Percentiles rank a stretch among this genome's conserved stretches.
These are phyloP conservation scores for Crithidia mellificae DNA, from an alignment of 208 protist species.

Conservation along the genomic window DNA sequence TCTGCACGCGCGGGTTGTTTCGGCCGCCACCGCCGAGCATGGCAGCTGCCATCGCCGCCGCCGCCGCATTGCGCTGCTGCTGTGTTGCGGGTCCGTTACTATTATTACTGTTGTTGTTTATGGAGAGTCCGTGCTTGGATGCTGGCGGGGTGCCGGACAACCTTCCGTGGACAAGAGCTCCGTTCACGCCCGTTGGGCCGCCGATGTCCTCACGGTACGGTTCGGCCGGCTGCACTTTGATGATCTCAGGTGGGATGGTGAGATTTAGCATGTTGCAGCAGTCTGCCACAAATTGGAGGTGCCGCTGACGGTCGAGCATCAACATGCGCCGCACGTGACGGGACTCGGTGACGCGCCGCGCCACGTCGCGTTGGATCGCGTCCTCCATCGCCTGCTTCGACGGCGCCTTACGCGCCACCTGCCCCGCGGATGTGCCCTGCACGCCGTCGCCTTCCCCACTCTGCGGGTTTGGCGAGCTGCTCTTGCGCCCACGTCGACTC, in stretches of 20 bases:
- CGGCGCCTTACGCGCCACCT: neutral
- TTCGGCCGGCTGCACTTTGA: constrained; percentile 26
- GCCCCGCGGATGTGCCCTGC: neutral
- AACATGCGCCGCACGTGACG: constrained; percentile 52
- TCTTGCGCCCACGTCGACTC: neutral
- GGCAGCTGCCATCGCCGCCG: neutral
- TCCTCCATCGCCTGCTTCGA: constrained; percentile 41
- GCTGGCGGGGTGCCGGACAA: too few species aligned
- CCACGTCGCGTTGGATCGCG: constrained; percentile 59
- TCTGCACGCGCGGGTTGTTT: neutral
- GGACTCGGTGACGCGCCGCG: constrained; percentile 49
- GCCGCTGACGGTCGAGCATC: constrained; percentile 52
- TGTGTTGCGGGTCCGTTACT: neutral
- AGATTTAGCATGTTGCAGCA: constrained; percentile 67
- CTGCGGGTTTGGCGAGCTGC: neutral
- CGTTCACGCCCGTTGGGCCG: neutral
- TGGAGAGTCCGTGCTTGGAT: too few species aligned
- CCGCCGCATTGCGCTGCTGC: constrained; percentile 7
- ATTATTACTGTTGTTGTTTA: too few species aligned
- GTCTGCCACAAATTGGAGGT: constrained; percentile 85
- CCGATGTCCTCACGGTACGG: constrained; percentile 24
- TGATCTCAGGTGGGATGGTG: constrained; percentile 64
- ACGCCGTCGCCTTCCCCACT: neutral
- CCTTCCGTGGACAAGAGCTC: too few species aligned
- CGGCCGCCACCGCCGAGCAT: neutral